Evolutionary conservation across 179 eudicot species (phyloP).

Genomic region (Dionaea muscipula): DNA sequence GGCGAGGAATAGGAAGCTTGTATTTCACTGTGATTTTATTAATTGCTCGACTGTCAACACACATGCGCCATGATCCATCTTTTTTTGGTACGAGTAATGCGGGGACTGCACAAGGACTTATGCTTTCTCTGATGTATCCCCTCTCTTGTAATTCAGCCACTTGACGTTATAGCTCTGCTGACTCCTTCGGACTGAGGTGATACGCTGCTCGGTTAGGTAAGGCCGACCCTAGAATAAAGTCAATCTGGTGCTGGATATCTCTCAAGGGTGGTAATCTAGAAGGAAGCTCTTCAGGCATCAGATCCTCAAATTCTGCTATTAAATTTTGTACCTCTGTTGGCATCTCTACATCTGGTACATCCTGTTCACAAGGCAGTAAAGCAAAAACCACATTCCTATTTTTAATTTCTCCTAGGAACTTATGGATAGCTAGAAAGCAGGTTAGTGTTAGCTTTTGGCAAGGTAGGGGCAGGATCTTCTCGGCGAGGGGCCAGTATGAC

Average conservation of each 20-base stretch:
- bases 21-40: background rate
- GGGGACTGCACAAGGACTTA: constrained; percentile 4
- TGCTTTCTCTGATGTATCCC: background rate
- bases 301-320: background rate
- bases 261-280: background rate
- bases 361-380: too few relatives aligned
- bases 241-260: background rate
- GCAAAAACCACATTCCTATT: too few relatives aligned
- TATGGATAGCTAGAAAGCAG: too few relatives aligned
- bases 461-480: too few relatives aligned
- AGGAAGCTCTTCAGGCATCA: background rate
- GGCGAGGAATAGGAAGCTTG: background rate
- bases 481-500: too few relatives aligned
- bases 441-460: too few relatives aligned
- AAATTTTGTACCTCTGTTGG: too few relatives aligned
- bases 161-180: background rate
- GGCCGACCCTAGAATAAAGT: background rate
- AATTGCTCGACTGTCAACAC: background rate
- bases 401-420: too few relatives aligned
- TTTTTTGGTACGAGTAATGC: background rate
- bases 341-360: too few relatives aligned
- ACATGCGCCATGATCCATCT: background rate
- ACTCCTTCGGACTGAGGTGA: background rate
- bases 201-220: background rate
- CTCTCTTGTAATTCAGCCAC: background rate